These are phyloP conservation scores for Prunus fruticosa DNA, from an alignment of 306 rosid genomes.

Conservation along the genomic window DNA sequence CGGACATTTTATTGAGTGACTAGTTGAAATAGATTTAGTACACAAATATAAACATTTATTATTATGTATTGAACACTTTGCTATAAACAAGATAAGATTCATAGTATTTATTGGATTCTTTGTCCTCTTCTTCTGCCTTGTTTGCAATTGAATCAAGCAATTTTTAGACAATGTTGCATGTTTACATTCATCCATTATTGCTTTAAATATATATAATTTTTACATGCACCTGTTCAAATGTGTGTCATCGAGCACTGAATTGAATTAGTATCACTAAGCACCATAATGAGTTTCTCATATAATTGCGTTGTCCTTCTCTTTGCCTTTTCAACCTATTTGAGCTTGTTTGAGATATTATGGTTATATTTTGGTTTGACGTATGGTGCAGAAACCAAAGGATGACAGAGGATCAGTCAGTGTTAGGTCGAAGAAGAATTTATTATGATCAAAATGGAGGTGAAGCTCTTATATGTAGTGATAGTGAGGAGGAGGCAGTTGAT, in stretches of 20 bases:
- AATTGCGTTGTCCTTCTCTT: conserved; percentile 11
- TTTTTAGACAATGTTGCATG: not conserved
- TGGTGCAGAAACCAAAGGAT: conserved; percentile 92
- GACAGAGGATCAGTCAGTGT: conserved; percentile 97
- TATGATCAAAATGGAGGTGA: conserved; percentile 98
- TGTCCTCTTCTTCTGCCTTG: not conserved
- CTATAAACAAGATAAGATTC: not conserved
- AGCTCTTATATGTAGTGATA: conserved; percentile 97
- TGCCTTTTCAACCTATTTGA: conserved; percentile 4
- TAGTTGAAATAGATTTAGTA: not conserved
- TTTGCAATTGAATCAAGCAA: not conserved
- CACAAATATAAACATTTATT: not conserved
- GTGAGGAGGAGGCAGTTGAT: conserved; percentile 88
- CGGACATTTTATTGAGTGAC: not conserved
- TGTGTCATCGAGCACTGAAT: not conserved
- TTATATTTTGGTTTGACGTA: conserved; percentile 15
- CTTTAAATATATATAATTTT: not conserved
- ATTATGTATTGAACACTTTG: not conserved
- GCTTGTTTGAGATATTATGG: conserved; percentile 15
- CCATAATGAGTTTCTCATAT: not conserved
- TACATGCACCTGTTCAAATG: not conserved
- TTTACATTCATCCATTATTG: not conserved
- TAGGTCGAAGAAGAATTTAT: conserved; percentile 96
- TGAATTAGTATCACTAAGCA: not conserved
- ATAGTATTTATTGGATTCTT: not conserved